Evolutionary conservation across 768 basidiomycete species (phyloP).

Genomic region (Phanerochaete sordida): DNA sequence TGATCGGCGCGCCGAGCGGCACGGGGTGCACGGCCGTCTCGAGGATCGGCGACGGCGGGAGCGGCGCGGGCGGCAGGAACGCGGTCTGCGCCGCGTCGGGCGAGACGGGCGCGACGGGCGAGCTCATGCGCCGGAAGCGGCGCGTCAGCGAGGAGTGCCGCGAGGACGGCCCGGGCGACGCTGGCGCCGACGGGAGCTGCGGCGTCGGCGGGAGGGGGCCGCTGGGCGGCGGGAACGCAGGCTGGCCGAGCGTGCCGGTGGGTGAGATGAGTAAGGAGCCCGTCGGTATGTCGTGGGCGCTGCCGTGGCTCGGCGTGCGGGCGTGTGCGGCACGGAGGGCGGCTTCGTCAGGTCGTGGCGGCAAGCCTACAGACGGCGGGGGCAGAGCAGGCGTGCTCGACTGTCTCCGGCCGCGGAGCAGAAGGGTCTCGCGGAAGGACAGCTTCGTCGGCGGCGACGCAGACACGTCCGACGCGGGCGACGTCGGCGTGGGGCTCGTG

Average conservation of each 20-base stretch:
- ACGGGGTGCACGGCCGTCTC: constrained; percentile 31
- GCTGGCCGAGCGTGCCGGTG: constrained; percentile 38
- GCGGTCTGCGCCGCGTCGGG: constrained; percentile 17
- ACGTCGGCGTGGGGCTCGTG: constrained; percentile 6
- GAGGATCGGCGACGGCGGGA: constrained; percentile 18
- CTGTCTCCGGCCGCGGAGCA: constrained; percentile 45
- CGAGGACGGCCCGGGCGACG: constrained; percentile 16
- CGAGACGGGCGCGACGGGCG: constrained; percentile 35
- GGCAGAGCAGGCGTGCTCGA: constrained; percentile 48
- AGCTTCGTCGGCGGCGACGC: constrained; percentile 27
- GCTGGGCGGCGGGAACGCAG: constrained; percentile 41
- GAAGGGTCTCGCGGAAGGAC: constrained; percentile 53
- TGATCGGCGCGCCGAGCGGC: constrained; percentile 69
- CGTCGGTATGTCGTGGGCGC: constrained; percentile 8
- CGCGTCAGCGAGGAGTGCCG: constrained; percentile 39
- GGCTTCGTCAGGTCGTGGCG: constrained; percentile 65
- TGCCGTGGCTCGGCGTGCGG: constrained; percentile 25
- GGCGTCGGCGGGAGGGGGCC: constrained; percentile 37
- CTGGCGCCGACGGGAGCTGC: constrained; percentile 16
- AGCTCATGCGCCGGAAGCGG: constrained; percentile 65
- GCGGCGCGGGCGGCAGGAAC: constrained; percentile 12
- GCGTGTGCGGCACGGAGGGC: constrained; percentile 17
- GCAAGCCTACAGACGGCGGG: constrained; percentile 48
- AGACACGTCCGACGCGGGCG: constrained; percentile 23
- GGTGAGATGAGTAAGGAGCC: constrained; percentile 40